phyloP scores from a whole-genome alignment of 2,329 filamentous ascomycete genomes.

The Aureobasidium sp. region DNA sequence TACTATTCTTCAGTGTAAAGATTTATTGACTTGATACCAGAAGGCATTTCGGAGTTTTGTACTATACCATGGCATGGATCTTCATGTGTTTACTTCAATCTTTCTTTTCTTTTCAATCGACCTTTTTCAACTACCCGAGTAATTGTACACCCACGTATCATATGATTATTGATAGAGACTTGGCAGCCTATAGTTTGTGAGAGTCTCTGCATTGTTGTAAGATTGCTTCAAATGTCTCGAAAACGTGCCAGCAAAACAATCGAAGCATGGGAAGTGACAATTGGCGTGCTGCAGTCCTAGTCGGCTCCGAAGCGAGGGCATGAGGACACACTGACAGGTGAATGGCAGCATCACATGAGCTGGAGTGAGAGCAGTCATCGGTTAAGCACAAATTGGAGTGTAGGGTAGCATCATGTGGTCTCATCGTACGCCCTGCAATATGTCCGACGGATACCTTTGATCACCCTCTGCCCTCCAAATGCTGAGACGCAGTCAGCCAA shows the following conservation, averaged over 20 bases:
- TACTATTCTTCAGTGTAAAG: not conserved
- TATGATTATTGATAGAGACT: not conserved
- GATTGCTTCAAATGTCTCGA: not conserved
- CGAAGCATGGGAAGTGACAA: not conserved
- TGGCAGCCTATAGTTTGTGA: not conserved
- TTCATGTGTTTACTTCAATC: not conserved
- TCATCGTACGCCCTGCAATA: not conserved
- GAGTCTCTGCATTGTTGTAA: not conserved
- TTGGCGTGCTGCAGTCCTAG: not conserved
- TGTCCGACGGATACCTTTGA: not conserved
- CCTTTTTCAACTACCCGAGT: not conserved
- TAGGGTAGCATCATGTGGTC: not conserved
- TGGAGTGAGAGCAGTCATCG: not conserved
- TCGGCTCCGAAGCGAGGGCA: not conserved
- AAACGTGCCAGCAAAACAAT: not conserved
- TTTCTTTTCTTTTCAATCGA: not conserved
- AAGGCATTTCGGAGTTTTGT: constrained; percentile 4
- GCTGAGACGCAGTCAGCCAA: not conserved
- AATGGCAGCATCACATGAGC: not conserved
- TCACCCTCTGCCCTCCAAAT: not conserved
- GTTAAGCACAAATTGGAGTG: not conserved
- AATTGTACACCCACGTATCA: not conserved
- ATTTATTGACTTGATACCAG: constrained; percentile 7
- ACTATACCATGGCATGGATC: not conserved
- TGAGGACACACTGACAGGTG: not conserved